Evolutionary conservation across 208 protist species (phyloP).

Genomic region (Leishmania tarentolae): DNA sequence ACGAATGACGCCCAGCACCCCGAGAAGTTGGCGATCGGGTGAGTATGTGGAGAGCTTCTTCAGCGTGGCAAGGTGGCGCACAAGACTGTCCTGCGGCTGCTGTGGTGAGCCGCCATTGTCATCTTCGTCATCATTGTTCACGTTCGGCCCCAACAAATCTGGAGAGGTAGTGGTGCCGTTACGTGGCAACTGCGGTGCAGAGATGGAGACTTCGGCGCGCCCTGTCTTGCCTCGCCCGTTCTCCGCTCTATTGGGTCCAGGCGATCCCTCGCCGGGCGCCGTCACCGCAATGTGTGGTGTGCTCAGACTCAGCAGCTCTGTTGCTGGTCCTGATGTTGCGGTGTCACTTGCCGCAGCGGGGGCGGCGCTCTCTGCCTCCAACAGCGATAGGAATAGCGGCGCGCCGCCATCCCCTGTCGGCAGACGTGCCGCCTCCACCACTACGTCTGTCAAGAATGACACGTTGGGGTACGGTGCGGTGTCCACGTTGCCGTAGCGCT

Average conservation of each 20-base stretch:
- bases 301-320: not conserved
- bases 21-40: conserved; percentile 49
- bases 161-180: not conserved
- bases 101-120: not conserved
- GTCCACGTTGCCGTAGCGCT: conserved; percentile 54
- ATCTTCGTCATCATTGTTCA: not conserved
- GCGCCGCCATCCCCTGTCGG: conserved; percentile 14
- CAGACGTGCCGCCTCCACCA: conserved; percentile 39
- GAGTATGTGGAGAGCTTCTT: conserved; percentile 50
- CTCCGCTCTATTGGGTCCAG: not conserved
- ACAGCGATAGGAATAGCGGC: conserved; percentile 14
- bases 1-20: conserved; percentile 52
- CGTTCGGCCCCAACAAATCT: not conserved
- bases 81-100: conserved; percentile 17
- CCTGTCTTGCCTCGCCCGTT: not conserved
- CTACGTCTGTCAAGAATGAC: conserved; percentile 50
- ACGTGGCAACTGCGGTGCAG: not conserved
- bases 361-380: conserved; percentile 13
- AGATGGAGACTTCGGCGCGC: not conserved
- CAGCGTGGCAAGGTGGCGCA: conserved; percentile 37
- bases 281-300: conserved; percentile 9
- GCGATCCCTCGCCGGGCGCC: conserved; percentile 9
- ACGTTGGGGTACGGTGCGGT: conserved; percentile 57
- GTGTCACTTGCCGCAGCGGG: not conserved
- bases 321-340: not conserved